Evolutionary conservation across 176 grass and related monocot species (phyloP).

Genomic region (Triticum urartu): DNA sequence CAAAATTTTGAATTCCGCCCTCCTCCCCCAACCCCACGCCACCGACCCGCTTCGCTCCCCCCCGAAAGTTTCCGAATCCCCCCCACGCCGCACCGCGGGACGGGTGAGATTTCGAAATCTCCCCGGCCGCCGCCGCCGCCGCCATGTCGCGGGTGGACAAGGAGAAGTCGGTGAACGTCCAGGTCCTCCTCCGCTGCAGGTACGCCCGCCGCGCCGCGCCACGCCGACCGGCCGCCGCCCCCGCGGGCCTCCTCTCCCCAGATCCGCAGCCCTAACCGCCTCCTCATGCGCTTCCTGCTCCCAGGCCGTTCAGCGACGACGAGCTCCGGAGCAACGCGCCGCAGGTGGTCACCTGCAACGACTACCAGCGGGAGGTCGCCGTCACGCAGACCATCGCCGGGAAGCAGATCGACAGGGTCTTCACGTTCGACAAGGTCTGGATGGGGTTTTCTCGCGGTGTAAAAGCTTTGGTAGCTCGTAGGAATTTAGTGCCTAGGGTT

Average conservation of each 20-base stretch:
- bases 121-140: not conserved
- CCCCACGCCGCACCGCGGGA: not conserved
- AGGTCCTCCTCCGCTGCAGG: slow-evolving; percentile 98
- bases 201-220: not conserved
- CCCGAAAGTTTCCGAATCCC: slow-evolving; percentile 16
- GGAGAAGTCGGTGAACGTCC: slow-evolving; percentile 96
- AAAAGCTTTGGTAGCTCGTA: not conserved
- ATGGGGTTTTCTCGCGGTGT: not conserved
- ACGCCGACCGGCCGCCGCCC: not conserved
- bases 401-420: slow-evolving; percentile 85
- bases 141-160: slow-evolving; percentile 78
- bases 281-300: not conserved
- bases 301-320: slow-evolving; percentile 83
- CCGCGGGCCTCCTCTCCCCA: not conserved
- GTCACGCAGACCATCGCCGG: slow-evolving; percentile 84
- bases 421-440: slow-evolving; percentile 94
- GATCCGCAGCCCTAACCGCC: slow-evolving; percentile 10
- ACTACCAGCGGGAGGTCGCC: slow-evolving; percentile 86
- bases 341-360: slow-evolving; percentile 94
- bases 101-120: not conserved
- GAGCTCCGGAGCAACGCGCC: slow-evolving; percentile 85
- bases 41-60: not conserved
- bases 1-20: not conserved
- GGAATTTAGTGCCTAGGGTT: not conserved
- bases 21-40: not conserved